Conservation (phyloP, 225 moss, liverwort and hornwort species). For the Rhytidiadelphus loreus region DNA sequence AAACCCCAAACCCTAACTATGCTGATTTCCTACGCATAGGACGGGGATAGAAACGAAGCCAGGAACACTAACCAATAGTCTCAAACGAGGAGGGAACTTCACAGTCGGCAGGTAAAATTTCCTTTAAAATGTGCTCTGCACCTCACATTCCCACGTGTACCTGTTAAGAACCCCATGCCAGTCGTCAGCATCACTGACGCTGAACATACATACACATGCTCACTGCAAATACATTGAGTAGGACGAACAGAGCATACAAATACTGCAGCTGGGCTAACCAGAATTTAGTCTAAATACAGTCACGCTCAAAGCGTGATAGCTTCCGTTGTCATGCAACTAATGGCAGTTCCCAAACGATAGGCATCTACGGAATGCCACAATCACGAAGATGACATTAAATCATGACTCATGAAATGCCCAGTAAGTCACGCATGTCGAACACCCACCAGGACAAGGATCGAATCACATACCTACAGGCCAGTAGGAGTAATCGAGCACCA, state of each 20-base stretch:
- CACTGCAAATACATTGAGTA: neutral
- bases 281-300: neutral
- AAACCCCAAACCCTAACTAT: neutral
- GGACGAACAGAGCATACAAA: neutral
- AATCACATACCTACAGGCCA: conserved; percentile 74
- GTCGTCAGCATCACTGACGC: conserved; percentile 19
- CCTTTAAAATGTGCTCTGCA: conserved; percentile 91
- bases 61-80: conserved; percentile 65
- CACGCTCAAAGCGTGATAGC: neutral
- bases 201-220: neutral
- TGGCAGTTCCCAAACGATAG: neutral
- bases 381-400: neutral
- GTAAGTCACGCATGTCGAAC: neutral
- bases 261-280: neutral
- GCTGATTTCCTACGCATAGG: neutral
- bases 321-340: neutral
- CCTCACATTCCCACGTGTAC: conserved; percentile 31
- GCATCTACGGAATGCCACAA: neutral
- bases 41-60: neutral
- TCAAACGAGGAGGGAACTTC: conserved; percentile 96
- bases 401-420: neutral
- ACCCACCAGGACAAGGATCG: neutral
- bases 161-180: conserved; percentile 23
- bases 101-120: conserved; percentile 71
- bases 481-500: conserved; percentile 75